Percentiles rank a stretch among this genome's conserved stretches.
These are phyloP conservation scores for Tilletia setariae DNA, from an alignment of 1,284 basidiomycete genomes.

Conservation along the genomic window DNA sequence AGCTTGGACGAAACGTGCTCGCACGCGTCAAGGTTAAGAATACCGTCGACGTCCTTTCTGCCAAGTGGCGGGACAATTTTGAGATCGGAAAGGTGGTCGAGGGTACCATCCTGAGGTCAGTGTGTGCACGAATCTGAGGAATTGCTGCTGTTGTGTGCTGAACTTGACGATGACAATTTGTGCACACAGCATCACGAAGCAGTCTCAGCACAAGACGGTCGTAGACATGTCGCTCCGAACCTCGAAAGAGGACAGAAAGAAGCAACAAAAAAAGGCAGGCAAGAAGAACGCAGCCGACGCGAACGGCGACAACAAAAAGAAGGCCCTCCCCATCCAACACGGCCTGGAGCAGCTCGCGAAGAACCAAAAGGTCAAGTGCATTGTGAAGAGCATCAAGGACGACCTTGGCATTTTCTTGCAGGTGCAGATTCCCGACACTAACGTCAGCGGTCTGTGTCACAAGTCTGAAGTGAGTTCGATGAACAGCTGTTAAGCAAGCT, in stretches of 20 bases:
- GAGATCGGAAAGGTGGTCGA: constrained; percentile 76
- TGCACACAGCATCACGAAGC: constrained; percentile 6
- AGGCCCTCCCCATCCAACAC: constrained; percentile 7
- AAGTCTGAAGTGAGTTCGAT: constrained; percentile 64
- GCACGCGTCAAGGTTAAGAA: constrained; percentile 91
- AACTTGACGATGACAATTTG: constrained; percentile 19
- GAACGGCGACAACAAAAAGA: constrained; percentile 60
- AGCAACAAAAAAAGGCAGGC: constrained; percentile 41
- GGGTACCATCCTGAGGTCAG: constrained; percentile 74
- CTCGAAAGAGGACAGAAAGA: constrained; percentile 52
- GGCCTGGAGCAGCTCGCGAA: constrained; percentile 36
- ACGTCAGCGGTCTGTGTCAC: constrained; percentile 86
- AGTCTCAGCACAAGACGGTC: constrained; percentile 65
- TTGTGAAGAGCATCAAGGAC: constrained; percentile 61
- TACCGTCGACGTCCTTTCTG: constrained; percentile 71
- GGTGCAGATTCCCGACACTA: constrained; percentile 76
- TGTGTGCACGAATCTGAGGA: neutral
- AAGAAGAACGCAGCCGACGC: constrained; percentile 32
- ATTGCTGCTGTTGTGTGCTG: no score
- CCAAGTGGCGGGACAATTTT: constrained; percentile 89
- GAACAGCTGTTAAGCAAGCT: neutral
- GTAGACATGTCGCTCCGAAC: constrained; percentile 76
- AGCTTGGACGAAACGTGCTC: constrained; percentile 74
- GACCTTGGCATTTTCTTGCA: constrained; percentile 77
- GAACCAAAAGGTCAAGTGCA: constrained; percentile 55